These are phyloP conservation scores for Ascochyta koolunga DNA, from an alignment of 2,329 filamentous ascomycete genomes.

Conservation along the genomic window DNA sequence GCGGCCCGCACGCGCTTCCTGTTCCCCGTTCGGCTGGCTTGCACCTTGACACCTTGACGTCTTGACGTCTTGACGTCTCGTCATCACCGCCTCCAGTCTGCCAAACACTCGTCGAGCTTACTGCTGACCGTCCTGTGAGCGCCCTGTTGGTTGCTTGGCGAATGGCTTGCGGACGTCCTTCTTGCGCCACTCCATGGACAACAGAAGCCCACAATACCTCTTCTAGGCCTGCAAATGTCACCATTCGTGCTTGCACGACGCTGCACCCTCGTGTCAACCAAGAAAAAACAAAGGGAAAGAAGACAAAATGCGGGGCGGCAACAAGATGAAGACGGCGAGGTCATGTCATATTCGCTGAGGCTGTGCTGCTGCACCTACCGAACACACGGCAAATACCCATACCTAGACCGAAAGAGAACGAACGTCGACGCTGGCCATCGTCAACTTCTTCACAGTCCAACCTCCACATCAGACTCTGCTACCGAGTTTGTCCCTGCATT, in stretches of 20 bases:
- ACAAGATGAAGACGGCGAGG: background rate
- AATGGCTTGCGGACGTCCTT: no score
- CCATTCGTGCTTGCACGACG: background rate
- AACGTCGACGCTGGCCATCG: background rate
- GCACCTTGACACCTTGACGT: no score
- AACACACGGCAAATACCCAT: background rate
- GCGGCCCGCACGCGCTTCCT: conserved; percentile 4
- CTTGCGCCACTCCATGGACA: no score
- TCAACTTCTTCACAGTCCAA: background rate
- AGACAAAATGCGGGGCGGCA: background rate
- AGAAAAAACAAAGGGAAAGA: background rate
- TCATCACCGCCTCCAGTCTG: no score
- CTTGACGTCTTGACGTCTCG: background rate
- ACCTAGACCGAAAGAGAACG: background rate
- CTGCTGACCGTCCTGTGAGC: no score
- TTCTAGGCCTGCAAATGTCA: no score
- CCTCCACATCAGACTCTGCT: background rate
- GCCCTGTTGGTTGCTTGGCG: no score
- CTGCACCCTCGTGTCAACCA: background rate
- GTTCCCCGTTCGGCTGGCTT: background rate
- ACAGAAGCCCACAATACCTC: no score
- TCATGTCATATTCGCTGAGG: background rate
- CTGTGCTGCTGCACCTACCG: background rate
- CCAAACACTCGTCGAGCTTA: no score
- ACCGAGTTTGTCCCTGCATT: background rate